Evolutionary conservation across 2,329 filamentous ascomycete genomes (phyloP).

Genomic region (Cadophora gregata): DNA sequence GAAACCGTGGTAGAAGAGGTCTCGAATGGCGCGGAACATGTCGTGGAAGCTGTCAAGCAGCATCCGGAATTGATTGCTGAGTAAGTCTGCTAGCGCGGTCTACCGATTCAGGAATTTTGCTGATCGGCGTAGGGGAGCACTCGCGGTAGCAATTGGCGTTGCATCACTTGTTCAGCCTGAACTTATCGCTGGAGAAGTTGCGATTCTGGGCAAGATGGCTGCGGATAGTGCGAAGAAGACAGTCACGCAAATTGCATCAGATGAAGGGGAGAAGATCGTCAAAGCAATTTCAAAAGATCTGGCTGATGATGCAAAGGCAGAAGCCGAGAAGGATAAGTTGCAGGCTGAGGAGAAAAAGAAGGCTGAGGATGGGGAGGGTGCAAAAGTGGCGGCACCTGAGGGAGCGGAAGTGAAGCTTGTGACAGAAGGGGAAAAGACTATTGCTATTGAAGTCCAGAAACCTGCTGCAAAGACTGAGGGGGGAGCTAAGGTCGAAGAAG

Average conservation of each 20-base stretch:
- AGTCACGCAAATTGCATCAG: conserved; percentile 32
- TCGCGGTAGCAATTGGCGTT: conserved; percentile 37
- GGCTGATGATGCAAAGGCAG: conserved; percentile 24
- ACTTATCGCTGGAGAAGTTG: conserved; percentile 35
- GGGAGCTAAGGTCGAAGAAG: not conserved
- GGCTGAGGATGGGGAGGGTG: not conserved
- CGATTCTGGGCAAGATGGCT: conserved; percentile 39
- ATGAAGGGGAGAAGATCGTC: conserved; percentile 32
- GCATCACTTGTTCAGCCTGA: conserved; percentile 38
- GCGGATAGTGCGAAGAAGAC: conserved; percentile 32
- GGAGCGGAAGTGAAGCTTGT: not conserved
- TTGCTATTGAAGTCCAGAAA: conserved; percentile 10
- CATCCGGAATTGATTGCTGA: conserved; percentile 39
- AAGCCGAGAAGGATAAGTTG: conserved; percentile 18
- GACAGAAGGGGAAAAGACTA: conserved; percentile 1
- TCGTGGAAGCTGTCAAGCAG: conserved; percentile 32
- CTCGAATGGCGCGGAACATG: conserved; percentile 32
- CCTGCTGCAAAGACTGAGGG: not conserved
- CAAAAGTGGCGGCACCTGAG: not conserved
- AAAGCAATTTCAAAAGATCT: conserved; percentile 36
- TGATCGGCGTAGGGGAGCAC: conserved; percentile 30
- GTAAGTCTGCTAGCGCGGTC: conserved; percentile 22
- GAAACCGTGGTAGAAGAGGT: conserved; percentile 33
- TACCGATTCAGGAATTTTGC: not conserved
- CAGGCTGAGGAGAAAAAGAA: conserved; percentile 15